Conservation (phyloP, 176 grass and related monocot species). For the Metroxylon sagu region DNA sequence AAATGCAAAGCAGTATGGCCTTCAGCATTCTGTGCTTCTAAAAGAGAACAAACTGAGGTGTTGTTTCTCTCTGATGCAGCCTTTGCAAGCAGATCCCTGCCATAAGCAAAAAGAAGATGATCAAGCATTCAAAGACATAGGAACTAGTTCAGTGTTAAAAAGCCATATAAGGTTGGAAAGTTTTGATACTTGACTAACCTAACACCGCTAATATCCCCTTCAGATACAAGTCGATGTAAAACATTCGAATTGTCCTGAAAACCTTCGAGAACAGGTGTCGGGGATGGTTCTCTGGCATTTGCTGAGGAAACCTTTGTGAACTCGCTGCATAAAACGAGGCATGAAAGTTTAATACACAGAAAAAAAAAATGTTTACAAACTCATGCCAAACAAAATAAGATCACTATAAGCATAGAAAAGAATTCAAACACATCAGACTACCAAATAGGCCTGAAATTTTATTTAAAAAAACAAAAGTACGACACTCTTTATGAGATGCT, state of each 20-base stretch:
- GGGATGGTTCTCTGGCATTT: constrained; percentile 44
- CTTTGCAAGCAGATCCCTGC: constrained; percentile 76
- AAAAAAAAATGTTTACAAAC: too few relatives aligned
- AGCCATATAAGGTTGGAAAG: too few relatives aligned
- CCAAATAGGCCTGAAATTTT: too few relatives aligned
- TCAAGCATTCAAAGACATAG: too few relatives aligned
- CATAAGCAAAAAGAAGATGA: constrained; percentile 18
- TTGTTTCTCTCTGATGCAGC: constrained; percentile 49
- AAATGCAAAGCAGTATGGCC: constrained; percentile 90
- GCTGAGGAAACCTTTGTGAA: constrained; percentile 41
- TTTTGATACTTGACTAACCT: constrained; percentile 34
- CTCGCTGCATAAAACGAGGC: constrained; percentile 42
- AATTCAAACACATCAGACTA: too few relatives aligned
- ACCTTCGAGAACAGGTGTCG: constrained; percentile 51
- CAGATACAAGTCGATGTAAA: constrained; percentile 79
- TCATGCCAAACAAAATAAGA: too few relatives aligned
- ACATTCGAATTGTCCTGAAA: constrained; percentile 72
- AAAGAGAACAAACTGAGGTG: constrained; percentile 54
- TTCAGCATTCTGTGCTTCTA: constrained; percentile 85
- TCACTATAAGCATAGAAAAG: too few relatives aligned
- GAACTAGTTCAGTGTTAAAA: not conserved
- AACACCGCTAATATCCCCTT: constrained; percentile 67
- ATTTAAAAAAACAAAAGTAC: too few relatives aligned
- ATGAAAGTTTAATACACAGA: constrained; percentile 6
- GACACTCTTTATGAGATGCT: too few relatives aligned